phyloP scores from a whole-genome alignment of 1,284 basidiomycete species.

The Sutorius eximius region DNA sequence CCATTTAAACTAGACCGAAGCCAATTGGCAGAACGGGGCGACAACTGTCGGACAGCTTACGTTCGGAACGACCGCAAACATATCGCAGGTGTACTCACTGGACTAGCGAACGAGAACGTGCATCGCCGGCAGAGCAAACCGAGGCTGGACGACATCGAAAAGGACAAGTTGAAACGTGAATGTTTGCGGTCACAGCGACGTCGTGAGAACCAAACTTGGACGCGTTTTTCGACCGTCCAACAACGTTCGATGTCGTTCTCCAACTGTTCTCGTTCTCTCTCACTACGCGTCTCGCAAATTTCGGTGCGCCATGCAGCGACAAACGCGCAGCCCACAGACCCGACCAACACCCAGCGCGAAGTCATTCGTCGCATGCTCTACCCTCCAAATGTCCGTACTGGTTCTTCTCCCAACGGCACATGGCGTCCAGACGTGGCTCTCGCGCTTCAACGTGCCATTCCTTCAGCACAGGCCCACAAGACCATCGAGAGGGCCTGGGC shows the following conservation, averaged over 20 bases:
- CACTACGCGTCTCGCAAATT: slow-evolving; percentile 34
- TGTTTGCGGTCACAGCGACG: background rate
- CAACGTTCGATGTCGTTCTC: slow-evolving; percentile 22
- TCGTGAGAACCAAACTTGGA: slow-evolving; percentile 29
- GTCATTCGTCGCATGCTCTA: slow-evolving; percentile 78
- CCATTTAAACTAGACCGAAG: background rate
- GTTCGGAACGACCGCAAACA: background rate
- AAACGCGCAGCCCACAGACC: slow-evolving; percentile 21
- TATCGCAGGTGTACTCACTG: slow-evolving; percentile 12
- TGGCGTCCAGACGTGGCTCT: slow-evolving; percentile 76
- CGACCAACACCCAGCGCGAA: slow-evolving; percentile 64
- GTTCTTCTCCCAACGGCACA: slow-evolving; percentile 72
- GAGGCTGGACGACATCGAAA: slow-evolving; percentile 23
- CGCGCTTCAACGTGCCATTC: slow-evolving; percentile 74
- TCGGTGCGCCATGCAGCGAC: slow-evolving; percentile 42
- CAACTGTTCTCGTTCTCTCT: slow-evolving; percentile 22
- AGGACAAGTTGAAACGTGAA: background rate
- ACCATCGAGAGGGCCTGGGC: slow-evolving; percentile 94
- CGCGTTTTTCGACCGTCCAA: background rate
- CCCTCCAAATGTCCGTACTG: slow-evolving; percentile 69
- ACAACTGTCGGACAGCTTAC: slow-evolving; percentile 41
- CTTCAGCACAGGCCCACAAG: slow-evolving; percentile 85
- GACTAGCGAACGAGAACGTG: slow-evolving; percentile 7
- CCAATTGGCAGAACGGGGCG: slow-evolving; percentile 32
- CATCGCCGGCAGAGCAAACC: slow-evolving; percentile 25